A percentile compares a stretch with the other conserved stretches of the same genome.
Conservation (phyloP, 148 eudicot species). For the Cornus florida region DNA sequence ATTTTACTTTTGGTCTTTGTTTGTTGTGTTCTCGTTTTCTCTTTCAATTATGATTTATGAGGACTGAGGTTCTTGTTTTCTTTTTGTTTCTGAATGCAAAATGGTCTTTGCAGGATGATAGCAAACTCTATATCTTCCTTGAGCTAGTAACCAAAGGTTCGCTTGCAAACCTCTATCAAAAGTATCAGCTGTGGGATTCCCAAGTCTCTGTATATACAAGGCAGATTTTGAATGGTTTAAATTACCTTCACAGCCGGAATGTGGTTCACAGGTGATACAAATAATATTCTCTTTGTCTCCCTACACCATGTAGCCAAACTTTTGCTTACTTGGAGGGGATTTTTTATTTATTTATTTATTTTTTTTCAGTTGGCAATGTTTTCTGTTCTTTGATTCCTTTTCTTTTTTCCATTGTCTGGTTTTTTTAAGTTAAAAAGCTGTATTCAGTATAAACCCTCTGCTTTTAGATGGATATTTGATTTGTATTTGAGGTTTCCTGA, state of each 20-base stretch:
- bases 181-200: constrained; percentile 50
- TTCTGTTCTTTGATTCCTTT: too few relatives aligned
- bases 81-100: neutral
- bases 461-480: too few relatives aligned
- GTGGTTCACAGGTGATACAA: constrained; percentile 59
- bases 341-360: neutral
- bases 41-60: neutral
- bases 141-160: constrained; percentile 67
- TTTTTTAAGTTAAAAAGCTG: neutral
- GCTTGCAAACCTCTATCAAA: constrained; percentile 45
- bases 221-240: constrained; percentile 61
- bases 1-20: neutral
- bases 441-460: too few relatives aligned
- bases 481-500: too few relatives aligned
- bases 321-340: neutral
- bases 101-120: constrained; percentile 41
- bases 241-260: constrained; percentile 53
- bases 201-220: constrained; percentile 62
- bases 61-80: neutral
- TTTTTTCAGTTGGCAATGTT: too few relatives aligned
- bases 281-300: neutral
- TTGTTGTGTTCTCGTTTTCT: neutral
- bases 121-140: constrained; percentile 58
- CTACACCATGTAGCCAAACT: neutral
- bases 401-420: neutral